These are phyloP conservation scores for Cytospora chrysosperma DNA, from an alignment of 2,329 filamentous ascomycete species.

Conservation along the genomic window DNA sequence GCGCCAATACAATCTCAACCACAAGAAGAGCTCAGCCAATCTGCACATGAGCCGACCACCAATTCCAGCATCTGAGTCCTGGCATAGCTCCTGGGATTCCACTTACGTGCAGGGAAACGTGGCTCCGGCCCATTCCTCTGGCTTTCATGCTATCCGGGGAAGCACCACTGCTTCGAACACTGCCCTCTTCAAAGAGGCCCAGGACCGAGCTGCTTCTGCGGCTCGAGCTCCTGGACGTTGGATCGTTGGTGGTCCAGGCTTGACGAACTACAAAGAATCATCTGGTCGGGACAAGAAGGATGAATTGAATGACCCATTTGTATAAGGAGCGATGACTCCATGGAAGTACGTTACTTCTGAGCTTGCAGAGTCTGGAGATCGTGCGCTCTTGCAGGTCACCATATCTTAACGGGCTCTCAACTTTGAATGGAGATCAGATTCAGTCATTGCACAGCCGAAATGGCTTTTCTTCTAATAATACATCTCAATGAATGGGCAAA, in stretches of 20 bases:
- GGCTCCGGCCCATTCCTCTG: not conserved
- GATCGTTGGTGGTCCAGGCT: not conserved
- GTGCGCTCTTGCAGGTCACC: not conserved
- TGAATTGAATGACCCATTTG: not conserved
- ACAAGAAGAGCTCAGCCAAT: not conserved
- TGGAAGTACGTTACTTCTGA: not conserved
- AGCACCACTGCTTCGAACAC: conserved; percentile 1
- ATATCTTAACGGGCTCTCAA: too few relatives aligned
- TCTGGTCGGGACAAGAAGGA: not conserved
- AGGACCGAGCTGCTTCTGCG: not conserved
- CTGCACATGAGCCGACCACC: not conserved
- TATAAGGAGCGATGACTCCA: not conserved
- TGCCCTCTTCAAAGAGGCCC: conserved; percentile 9
- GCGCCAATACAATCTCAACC: not conserved
- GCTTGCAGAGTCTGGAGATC: not conserved
- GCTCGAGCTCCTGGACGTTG: not conserved
- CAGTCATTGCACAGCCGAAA: too few relatives aligned
- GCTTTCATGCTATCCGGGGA: not conserved
- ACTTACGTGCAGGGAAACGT: not conserved
- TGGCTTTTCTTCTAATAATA: too few relatives aligned
- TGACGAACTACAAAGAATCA: not conserved
- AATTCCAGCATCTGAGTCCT: not conserved
- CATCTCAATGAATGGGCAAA: too few relatives aligned
- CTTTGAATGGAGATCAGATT: too few relatives aligned
- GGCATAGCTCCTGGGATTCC: conserved; percentile 1